Evolutionary conservation across 257 asterid species (phyloP).

Genomic region (Gynochthodes officinalis): DNA sequence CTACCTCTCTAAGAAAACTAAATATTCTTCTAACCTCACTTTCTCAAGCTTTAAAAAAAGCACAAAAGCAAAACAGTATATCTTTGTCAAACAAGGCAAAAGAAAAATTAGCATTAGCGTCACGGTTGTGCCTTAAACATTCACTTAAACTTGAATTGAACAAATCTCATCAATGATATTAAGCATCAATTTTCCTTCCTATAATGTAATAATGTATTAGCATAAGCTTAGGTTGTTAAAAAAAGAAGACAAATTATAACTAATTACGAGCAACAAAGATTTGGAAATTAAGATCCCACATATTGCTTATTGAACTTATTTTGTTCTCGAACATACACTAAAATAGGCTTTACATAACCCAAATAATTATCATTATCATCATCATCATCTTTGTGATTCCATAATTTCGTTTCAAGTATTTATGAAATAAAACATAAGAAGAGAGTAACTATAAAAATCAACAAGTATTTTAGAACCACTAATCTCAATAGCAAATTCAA

Average conservation of each 20-base stretch:
- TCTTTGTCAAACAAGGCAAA: conserved; percentile 22
- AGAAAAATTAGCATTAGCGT: not conserved
- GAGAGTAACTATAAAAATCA: no score
- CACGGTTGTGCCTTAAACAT: no score
- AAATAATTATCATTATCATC: no score
- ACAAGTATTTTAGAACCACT: no score
- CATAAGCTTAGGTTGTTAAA: no score
- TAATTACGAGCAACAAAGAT: not conserved
- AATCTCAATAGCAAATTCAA: no score
- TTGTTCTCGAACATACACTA: not conserved
- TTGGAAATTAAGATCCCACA: not conserved
- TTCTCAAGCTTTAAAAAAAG: no score
- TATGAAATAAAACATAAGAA: not conserved
- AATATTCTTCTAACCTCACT: not conserved
- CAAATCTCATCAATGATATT: no score
- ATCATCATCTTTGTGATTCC: not conserved
- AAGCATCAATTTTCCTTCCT: no score
- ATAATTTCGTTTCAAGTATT: not conserved
- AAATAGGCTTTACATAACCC: not conserved
- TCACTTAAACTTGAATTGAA: no score
- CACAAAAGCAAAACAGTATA: conserved; percentile 11
- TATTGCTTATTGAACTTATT: not conserved
- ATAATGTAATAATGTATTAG: no score
- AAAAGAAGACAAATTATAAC: not conserved
- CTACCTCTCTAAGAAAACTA: conserved; percentile 8